Conservation (phyloP, 257 asterid species). For the Forsythia viridissima region DNA sequence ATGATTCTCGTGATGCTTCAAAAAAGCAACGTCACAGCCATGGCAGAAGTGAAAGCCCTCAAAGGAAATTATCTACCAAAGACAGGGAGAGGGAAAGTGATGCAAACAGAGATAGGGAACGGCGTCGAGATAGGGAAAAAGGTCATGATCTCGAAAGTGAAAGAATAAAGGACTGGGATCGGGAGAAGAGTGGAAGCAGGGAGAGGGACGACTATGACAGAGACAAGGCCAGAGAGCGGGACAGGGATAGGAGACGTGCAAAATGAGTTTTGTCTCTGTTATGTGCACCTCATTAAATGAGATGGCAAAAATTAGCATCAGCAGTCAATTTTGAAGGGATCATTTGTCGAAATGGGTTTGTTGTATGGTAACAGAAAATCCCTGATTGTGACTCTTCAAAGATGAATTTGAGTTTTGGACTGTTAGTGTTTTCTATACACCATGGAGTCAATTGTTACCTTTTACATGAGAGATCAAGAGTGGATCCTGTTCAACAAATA, state of each 20-base stretch:
- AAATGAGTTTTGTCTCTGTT: slow-evolving; percentile 35
- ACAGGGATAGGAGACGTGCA: slow-evolving; percentile 60
- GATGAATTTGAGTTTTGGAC: not conserved
- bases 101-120: not conserved
- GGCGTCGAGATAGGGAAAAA: not conserved
- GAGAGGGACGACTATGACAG: slow-evolving; percentile 81
- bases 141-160: not conserved
- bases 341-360: not conserved
- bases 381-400: not conserved
- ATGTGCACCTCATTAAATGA: not conserved
- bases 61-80: slow-evolving; percentile 48
- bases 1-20: slow-evolving; percentile 55
- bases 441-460: not conserved
- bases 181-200: slow-evolving; percentile 68
- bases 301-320: not conserved
- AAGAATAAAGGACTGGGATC: slow-evolving; percentile 34
- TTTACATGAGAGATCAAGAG: not conserved
- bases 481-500: not conserved
- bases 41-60: slow-evolving; percentile 79
- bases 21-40: slow-evolving; percentile 72
- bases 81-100: slow-evolving; percentile 47
- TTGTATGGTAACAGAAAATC: not conserved
- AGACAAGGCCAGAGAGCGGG: slow-evolving; percentile 34
- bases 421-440: not conserved
- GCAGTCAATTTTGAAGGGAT: not conserved